phyloP scores from a whole-genome alignment of 2,329 filamentous ascomycete genomes.

The Tympanopsis confertula region DNA sequence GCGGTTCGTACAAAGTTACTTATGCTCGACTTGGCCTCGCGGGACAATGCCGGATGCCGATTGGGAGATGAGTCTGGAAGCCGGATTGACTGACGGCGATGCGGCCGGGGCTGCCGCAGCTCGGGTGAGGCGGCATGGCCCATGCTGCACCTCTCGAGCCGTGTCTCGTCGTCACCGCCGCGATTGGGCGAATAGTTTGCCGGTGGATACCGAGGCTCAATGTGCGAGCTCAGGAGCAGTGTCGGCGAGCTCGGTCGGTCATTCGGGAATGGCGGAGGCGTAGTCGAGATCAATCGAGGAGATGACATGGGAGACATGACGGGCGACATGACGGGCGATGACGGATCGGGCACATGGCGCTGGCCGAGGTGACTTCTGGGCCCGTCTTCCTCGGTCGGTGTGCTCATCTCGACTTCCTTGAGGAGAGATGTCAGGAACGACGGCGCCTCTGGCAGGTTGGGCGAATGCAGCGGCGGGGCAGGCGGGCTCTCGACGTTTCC shows the following conservation, averaged over 20 bases:
- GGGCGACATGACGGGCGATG: slow-evolving; percentile 54
- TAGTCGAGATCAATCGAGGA: too few relatives aligned
- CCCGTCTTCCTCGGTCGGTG: slow-evolving; percentile 44
- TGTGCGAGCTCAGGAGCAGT: slow-evolving; percentile 56
- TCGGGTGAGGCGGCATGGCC: slow-evolving; percentile 24
- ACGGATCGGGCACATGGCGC: slow-evolving; percentile 53
- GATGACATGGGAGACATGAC: slow-evolving; percentile 31
- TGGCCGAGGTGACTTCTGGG: slow-evolving; percentile 42
- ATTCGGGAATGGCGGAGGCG: slow-evolving; percentile 54
- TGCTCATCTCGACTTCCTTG: slow-evolving; percentile 69
- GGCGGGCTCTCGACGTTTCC: slow-evolving; percentile 4
- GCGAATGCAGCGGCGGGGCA: slow-evolving; percentile 19
- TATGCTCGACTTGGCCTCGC: slow-evolving; percentile 77
- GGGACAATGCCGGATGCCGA: slow-evolving; percentile 39
- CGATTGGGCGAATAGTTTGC: slow-evolving; percentile 63
- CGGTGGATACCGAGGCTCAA: slow-evolving; percentile 64
- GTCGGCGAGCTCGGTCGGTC: slow-evolving; percentile 53
- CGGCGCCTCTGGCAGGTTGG: slow-evolving; percentile 36
- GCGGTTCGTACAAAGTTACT: slow-evolving; percentile 77
- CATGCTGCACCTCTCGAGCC: slow-evolving; percentile 12
- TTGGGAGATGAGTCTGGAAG: slow-evolving; percentile 8
- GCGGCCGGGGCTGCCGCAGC: slow-evolving; percentile 38
- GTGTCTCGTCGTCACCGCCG: slow-evolving; percentile 18
- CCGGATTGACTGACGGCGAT: slow-evolving; percentile 28
- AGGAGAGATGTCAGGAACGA: slow-evolving; percentile 79